Conservation (phyloP, 2,329 filamentous ascomycete species). For the Fusarium euwallaceae region DNA sequence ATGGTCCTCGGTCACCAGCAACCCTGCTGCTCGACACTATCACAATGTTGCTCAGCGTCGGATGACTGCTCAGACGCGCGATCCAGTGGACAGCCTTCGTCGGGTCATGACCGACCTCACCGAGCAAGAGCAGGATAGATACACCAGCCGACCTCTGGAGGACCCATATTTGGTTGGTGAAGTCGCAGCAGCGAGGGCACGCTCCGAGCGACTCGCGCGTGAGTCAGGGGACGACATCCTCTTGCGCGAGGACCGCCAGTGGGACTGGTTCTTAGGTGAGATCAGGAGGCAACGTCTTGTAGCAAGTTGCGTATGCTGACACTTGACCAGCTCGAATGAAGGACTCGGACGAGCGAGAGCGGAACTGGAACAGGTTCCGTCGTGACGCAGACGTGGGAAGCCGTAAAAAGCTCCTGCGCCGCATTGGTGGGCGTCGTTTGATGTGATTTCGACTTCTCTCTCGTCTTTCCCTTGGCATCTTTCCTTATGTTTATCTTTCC, state of each 20-base stretch:
- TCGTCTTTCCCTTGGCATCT: constrained; percentile 10
- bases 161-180: constrained; percentile 78
- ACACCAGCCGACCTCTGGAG: constrained; percentile 66
- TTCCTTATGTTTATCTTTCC: neutral
- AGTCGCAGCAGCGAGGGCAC: constrained; percentile 69
- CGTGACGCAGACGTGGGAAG: constrained; percentile 52
- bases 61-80: constrained; percentile 58
- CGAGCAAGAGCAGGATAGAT: constrained; percentile 32
- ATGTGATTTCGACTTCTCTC: constrained; percentile 30
- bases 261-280: constrained; percentile 72
- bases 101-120: constrained; percentile 38
- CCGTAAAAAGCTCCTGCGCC: constrained; percentile 57
- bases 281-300: constrained; percentile 29
- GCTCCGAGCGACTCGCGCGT: constrained; percentile 68
- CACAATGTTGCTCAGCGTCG: constrained; percentile 74
- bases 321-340: constrained; percentile 62
- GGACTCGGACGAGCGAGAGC: constrained; percentile 64
- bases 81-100: constrained; percentile 47
- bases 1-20: constrained; percentile 70
- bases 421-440: constrained; percentile 53
- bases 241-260: constrained; percentile 68
- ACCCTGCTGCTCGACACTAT: constrained; percentile 70
- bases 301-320: constrained; percentile 25
- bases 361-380: constrained; percentile 60
- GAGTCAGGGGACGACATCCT: constrained; percentile 69